These are phyloP conservation scores for Fusarium graminum DNA, from an alignment of 2,329 filamentous ascomycete genomes.

Conservation along the genomic window DNA sequence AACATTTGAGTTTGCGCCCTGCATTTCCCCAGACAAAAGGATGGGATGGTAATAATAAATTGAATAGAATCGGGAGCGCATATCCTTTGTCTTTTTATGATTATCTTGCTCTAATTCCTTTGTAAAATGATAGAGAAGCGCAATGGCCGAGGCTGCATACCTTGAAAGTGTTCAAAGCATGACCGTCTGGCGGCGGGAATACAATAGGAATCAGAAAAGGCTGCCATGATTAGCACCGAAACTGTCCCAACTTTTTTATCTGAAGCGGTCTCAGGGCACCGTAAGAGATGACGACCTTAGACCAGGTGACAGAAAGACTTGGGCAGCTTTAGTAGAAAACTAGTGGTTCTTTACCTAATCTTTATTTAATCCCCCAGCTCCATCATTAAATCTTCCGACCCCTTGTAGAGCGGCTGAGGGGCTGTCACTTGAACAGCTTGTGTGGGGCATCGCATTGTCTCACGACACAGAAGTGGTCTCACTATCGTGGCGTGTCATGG, in stretches of 20 bases:
- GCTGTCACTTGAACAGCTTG: constrained; percentile 39
- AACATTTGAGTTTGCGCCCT: constrained; percentile 7
- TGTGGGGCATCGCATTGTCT: constrained; percentile 34
- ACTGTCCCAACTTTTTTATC: no score
- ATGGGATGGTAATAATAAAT: background rate
- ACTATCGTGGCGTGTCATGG: constrained; percentile 38
- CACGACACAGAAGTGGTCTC: constrained; percentile 36
- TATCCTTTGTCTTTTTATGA: constrained; percentile 14
- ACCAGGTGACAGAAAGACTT: no score
- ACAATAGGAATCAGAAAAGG: no score
- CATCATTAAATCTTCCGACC: no score
- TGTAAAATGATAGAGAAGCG: background rate
- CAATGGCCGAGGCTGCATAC: background rate
- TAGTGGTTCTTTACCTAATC: no score
- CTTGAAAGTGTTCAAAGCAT: no score
- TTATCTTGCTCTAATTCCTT: background rate
- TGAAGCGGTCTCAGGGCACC: no score
- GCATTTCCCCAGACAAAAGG: constrained; percentile 1
- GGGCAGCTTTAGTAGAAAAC: no score
- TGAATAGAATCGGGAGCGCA: background rate
- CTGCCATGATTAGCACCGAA: no score
- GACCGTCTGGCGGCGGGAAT: no score
- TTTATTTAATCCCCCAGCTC: no score
- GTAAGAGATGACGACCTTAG: no score
- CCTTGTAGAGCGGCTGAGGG: constrained; percentile 1